Evolutionary conservation across 2,329 filamentous ascomycete species (phyloP).

Genomic region (Paramyrothecium sp.): DNA sequence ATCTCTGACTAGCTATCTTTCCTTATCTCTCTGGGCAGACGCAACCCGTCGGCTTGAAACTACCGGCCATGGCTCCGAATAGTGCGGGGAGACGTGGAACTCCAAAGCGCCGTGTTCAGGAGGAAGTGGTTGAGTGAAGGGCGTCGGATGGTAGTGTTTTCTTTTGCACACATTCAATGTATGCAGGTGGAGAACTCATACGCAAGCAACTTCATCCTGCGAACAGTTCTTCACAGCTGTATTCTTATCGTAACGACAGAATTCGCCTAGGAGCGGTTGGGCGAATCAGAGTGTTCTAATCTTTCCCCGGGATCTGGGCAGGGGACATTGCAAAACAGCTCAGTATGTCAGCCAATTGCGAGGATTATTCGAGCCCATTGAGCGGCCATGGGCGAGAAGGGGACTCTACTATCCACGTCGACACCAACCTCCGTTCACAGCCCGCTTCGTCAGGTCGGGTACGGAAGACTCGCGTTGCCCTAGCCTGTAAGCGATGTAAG

Average conservation of each 20-base stretch:
- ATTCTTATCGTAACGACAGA: too few species aligned
- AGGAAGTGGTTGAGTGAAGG: background rate
- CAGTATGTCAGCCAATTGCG: background rate
- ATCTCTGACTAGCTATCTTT: background rate
- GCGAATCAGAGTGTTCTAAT: too few species aligned
- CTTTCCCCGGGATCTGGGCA: too few species aligned
- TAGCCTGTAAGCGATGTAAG: conserved; percentile 23
- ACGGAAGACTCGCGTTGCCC: conserved; percentile 17
- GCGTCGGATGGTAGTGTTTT: too few species aligned
- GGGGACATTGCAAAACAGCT: too few species aligned
- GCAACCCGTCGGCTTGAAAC: background rate
- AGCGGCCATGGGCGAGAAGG: background rate
- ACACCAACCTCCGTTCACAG: background rate
- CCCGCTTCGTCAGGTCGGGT: background rate
- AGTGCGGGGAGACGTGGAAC: background rate
- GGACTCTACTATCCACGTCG: background rate
- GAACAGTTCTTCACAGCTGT: too few species aligned
- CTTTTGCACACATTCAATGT: too few species aligned
- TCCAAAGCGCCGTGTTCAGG: background rate
- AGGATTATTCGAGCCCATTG: background rate
- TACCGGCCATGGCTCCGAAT: background rate
- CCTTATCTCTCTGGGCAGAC: background rate
- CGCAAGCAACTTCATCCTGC: too few species aligned
- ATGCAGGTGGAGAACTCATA: too few species aligned
- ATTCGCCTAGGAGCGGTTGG: too few species aligned